These are phyloP conservation scores for Conringia planisiliqua DNA, from an alignment of 345 rosid species.

Conservation along the genomic window DNA sequence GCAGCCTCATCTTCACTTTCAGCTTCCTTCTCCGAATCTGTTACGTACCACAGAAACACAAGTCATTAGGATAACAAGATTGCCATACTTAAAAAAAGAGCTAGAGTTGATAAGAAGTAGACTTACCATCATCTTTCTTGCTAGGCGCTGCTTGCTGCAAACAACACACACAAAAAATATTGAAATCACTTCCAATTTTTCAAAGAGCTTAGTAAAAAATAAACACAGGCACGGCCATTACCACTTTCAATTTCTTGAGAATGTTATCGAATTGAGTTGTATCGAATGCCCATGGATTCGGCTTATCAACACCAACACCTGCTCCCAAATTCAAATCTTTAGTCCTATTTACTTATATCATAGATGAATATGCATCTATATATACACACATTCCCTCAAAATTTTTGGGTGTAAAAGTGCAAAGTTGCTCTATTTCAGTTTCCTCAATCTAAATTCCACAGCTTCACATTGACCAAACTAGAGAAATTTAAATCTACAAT, in stretches of 20 bases:
- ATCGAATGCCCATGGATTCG: conserved; percentile 93
- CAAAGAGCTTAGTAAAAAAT: background rate
- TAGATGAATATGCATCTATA: background rate
- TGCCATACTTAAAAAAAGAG: background rate
- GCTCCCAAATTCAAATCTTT: background rate
- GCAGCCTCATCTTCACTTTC: conserved; percentile 37
- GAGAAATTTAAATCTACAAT: background rate
- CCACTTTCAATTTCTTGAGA: conserved; percentile 95
- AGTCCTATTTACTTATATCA: background rate
- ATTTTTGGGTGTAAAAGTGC: background rate
- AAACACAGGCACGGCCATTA: conserved; percentile 8
- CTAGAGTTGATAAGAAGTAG: background rate
- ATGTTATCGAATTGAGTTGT: conserved; percentile 90
- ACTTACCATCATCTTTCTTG: conserved; percentile 51
- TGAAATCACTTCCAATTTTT: background rate
- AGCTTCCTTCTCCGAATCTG: conserved; percentile 41
- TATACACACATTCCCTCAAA: background rate
- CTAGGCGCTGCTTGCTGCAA: conserved; percentile 65
- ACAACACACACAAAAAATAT: background rate
- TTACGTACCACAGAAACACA: background rate
- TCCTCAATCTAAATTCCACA: background rate
- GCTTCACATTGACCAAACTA: background rate
- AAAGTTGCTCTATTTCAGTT: background rate
- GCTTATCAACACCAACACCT: conserved; percentile 93
- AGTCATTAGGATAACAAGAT: background rate